Evolutionary conservation across 202 grass and related monocot genomes (phyloP).

Genomic region (Saccharum hybrid): DNA sequence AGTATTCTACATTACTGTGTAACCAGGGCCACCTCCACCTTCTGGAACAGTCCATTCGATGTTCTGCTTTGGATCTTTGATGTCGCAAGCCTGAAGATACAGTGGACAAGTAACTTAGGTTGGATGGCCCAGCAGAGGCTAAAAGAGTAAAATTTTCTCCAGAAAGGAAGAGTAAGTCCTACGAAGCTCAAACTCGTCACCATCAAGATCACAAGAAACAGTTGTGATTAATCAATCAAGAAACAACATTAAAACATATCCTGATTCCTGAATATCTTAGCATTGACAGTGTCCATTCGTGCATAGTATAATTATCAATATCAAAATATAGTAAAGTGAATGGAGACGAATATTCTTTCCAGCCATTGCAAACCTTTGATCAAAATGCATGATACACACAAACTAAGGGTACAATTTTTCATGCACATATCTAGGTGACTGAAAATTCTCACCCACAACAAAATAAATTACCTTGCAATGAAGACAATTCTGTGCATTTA

Average conservation of each 20-base stretch:
- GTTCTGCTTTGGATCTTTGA: slow-evolving; percentile 96
- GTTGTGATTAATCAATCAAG: neutral
- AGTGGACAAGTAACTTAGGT: slow-evolving; percentile 27
- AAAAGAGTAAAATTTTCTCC: neutral
- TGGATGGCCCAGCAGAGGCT: slow-evolving; percentile 2
- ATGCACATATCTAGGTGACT: neutral
- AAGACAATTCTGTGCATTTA: slow-evolving; percentile 97
- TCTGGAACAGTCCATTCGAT: slow-evolving; percentile 95
- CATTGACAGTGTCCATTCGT: neutral
- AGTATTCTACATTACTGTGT: slow-evolving; percentile 75
- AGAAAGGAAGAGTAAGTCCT: neutral
- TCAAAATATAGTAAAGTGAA: neutral
- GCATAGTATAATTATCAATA: neutral
- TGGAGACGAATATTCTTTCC: neutral
- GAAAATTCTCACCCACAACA: neutral
- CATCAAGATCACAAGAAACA: neutral
- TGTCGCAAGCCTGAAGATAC: slow-evolving; percentile 76
- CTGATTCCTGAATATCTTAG: neutral
- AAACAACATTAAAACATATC: neutral
- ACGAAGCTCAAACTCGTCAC: neutral
- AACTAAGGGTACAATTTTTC: neutral
- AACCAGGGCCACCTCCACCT: slow-evolving; percentile 86
- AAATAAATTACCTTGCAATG: slow-evolving; percentile 77
- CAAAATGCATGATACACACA: neutral
- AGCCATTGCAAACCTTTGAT: neutral